Conservation (phyloP, 345 rosid species). For the Trapa bicornis region DNA sequence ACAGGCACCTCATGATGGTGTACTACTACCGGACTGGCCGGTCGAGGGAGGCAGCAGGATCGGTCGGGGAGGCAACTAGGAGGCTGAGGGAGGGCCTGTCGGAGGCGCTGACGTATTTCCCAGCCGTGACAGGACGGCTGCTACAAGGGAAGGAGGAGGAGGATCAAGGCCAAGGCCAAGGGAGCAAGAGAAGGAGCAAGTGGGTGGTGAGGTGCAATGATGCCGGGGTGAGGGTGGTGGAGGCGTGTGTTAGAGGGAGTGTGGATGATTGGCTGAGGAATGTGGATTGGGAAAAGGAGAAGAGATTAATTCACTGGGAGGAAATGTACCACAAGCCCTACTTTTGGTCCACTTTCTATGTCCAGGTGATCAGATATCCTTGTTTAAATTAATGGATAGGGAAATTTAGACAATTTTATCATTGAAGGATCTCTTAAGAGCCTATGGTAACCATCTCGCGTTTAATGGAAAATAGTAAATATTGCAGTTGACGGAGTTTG, state of each 20-base stretch:
- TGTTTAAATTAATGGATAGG: not conserved
- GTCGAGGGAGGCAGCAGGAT: not conserved
- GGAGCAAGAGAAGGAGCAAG: conserved; percentile 1
- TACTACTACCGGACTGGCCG: conserved; percentile 33
- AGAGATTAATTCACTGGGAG: conserved; percentile 61
- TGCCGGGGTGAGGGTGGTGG: conserved; percentile 57
- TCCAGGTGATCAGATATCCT: conserved; percentile 30
- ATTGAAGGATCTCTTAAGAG: too few species aligned
- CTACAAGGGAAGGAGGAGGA: conserved; percentile 9
- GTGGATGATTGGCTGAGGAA: conserved; percentile 46
- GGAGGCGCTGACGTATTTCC: conserved; percentile 33
- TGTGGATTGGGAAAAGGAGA: conserved; percentile 46
- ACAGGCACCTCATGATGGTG: conserved; percentile 35
- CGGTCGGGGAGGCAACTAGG: conserved; percentile 28
- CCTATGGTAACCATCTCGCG: too few species aligned
- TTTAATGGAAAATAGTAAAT: not conserved
- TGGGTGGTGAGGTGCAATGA: conserved; percentile 72
- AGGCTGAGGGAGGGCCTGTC: conserved; percentile 41
- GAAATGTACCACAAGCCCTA: conserved; percentile 42
- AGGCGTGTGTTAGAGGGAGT: conserved; percentile 41
- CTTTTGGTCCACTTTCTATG: conserved; percentile 67
- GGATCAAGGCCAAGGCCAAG: not conserved
- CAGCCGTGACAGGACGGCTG: conserved; percentile 44
- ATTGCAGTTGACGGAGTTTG: conserved; percentile 64
- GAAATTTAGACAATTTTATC: too few species aligned